These are phyloP conservation scores for Lentithecium fluviatile DNA, from an alignment of 495 filamentous ascomycete species.

Conservation along the genomic window DNA sequence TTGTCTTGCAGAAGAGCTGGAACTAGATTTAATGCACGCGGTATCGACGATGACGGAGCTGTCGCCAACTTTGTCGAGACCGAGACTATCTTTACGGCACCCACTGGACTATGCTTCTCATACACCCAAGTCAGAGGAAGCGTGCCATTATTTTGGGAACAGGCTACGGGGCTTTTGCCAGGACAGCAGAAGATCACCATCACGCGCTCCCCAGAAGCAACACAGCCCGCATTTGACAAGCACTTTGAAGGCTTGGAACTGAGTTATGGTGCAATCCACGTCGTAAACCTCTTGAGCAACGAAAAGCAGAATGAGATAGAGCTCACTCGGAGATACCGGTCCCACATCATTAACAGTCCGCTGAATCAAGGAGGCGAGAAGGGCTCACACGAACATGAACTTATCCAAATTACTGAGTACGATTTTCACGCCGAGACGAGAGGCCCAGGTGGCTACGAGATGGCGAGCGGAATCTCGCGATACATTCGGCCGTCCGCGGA, in stretches of 20 bases:
- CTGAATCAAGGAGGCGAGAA: constrained; percentile 53
- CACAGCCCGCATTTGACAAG: constrained; percentile 91
- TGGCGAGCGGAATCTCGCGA: constrained; percentile 71
- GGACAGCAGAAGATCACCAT: constrained; percentile 93
- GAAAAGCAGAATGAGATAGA: constrained; percentile 81
- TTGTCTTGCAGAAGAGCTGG: constrained; percentile 89
- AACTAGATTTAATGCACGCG: constrained; percentile 91
- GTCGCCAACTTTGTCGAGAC: constrained; percentile 89
- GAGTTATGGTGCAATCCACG: constrained; percentile 83
- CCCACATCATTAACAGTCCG: constrained; percentile 69
- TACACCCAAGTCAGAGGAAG: constrained; percentile 91
- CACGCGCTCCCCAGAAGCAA: constrained; percentile 84
- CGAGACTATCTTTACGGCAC: constrained; percentile 71
- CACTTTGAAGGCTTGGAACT: constrained; percentile 82
- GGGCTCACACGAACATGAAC: constrained; percentile 55
- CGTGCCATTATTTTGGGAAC: constrained; percentile 97
- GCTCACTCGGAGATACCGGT: constrained; percentile 71
- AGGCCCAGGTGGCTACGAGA: constrained; percentile 82
- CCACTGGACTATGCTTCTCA: constrained; percentile 75
- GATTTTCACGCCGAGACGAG: constrained; percentile 95
- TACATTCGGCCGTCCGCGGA: constrained; percentile 74
- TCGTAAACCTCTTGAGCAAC: constrained; percentile 88
- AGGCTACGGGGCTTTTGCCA: constrained; percentile 79
- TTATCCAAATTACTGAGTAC: constrained; percentile 78
- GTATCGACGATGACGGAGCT: constrained; percentile 95